phyloP scores from a whole-genome alignment of 2,329 filamentous ascomycete genomes.

The Penicillium olsonii region DNA sequence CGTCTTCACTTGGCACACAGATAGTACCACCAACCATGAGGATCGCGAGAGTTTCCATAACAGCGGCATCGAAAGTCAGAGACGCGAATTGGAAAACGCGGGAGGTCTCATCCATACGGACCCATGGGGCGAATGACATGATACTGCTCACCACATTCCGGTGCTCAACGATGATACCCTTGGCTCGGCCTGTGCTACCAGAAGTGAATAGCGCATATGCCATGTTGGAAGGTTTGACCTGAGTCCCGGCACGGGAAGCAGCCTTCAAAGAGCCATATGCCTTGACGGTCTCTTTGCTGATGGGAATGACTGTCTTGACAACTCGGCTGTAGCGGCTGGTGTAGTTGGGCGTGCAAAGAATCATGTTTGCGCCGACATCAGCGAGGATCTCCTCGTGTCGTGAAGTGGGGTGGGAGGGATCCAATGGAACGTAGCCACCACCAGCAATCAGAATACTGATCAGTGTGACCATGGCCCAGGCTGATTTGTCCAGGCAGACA shows the following conservation, averaged over 20 bases:
- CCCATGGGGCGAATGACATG: constrained; percentile 31
- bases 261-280: constrained; percentile 25
- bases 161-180: constrained; percentile 41
- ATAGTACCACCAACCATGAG: constrained; percentile 48
- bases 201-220: constrained; percentile 41
- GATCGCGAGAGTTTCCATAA: constrained; percentile 43
- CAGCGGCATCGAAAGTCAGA: constrained; percentile 48
- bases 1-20: constrained; percentile 50
- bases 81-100: constrained; percentile 48
- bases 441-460: constrained; percentile 37
- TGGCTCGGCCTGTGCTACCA: constrained; percentile 40
- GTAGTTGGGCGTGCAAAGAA: constrained; percentile 37
- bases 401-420: constrained; percentile 36
- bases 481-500: constrained; percentile 38
- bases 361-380: constrained; percentile 33
- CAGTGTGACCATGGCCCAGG: constrained; percentile 36
- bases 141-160: constrained; percentile 34
- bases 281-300: constrained; percentile 35
- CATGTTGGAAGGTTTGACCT: constrained; percentile 28
- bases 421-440: constrained; percentile 37
- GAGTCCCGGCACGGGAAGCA: neutral
- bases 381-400: constrained; percentile 36
- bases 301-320: constrained; percentile 34
- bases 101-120: constrained; percentile 25
- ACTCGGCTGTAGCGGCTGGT: constrained; percentile 29